phyloP scores from a whole-genome alignment of 2,329 filamentous ascomycete species.

The Xylariaceae sp. region DNA sequence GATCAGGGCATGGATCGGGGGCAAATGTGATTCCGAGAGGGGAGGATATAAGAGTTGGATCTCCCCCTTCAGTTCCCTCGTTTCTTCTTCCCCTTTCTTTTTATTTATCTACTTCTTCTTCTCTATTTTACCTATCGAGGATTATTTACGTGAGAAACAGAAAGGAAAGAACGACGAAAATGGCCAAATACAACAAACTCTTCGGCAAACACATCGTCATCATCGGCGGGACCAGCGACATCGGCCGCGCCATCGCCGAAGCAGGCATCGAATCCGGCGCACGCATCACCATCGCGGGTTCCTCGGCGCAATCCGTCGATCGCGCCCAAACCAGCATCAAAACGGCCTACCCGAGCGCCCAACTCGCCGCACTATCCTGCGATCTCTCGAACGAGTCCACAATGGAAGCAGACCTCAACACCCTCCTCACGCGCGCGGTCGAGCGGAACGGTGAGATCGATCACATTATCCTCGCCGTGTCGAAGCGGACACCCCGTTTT shows the following conservation, averaged over 20 bases:
- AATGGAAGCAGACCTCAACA: conserved; percentile 25
- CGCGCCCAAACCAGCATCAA: conserved; percentile 11
- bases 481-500: conserved; percentile 20
- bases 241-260: conserved; percentile 29
- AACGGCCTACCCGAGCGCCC: conserved; percentile 15
- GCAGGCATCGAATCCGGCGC: conserved; percentile 25
- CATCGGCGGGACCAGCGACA: conserved; percentile 26
- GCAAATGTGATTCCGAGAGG: too few species aligned
- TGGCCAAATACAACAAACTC: conserved; percentile 32
- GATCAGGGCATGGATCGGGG: too few species aligned
- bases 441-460: conserved; percentile 21
- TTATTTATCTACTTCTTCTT: too few species aligned
- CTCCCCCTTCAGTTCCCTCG: too few species aligned
- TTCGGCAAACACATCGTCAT: conserved; percentile 30
- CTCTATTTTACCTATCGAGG: too few species aligned
- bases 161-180: conserved; percentile 5
- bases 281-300: conserved; percentile 22
- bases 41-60: too few species aligned
- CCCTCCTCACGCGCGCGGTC: conserved; percentile 15
- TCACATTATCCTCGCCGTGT: conserved; percentile 31
- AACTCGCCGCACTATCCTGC: conserved; percentile 21
- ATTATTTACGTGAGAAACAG: neutral
- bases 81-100: too few species aligned
- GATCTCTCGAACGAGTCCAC: conserved; percentile 21
- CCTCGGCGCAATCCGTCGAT: too few species aligned